Conservation (phyloP, 176 grass and related monocot species). For the Triticum monococcum region DNA sequence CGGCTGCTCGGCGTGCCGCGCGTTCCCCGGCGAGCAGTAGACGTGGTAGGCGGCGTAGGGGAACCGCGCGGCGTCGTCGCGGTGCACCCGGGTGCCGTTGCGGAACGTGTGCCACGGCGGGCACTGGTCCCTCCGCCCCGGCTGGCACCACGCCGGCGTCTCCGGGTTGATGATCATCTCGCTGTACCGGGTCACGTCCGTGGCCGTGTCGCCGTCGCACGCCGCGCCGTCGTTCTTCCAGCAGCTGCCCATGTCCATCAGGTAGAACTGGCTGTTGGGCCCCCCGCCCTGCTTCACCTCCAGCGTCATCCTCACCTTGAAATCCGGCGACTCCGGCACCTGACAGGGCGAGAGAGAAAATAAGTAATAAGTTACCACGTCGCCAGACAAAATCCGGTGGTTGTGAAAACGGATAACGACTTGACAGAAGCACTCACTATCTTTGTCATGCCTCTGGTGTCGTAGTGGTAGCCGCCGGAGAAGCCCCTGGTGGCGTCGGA, state of each 20-base stretch:
- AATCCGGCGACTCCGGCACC: constrained; percentile 79
- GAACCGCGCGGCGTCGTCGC: constrained; percentile 45
- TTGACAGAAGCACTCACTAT: constrained; percentile 48
- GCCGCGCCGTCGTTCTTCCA: constrained; percentile 83
- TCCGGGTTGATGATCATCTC: constrained; percentile 97
- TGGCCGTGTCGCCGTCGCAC: constrained; percentile 70
- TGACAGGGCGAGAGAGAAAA: background rate
- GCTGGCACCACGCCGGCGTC: constrained; percentile 59
- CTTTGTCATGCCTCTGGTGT: constrained; percentile 92
- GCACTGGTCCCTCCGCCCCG: constrained; percentile 46
- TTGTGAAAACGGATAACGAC: background rate
- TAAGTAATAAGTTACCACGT: no score
- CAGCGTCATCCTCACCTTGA: constrained; percentile 69
- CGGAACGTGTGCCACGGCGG: constrained; percentile 90
- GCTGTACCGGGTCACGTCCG: constrained; percentile 87
- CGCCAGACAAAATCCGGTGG: no score
- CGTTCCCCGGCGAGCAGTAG: constrained; percentile 92
- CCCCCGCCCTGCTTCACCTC: constrained; percentile 79
- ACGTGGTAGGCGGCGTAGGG: constrained; percentile 85
- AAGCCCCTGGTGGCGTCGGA: constrained; percentile 85
- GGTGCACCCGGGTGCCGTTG: constrained; percentile 74
- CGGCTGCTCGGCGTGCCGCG: constrained; percentile 56
- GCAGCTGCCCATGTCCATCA: constrained; percentile 95
- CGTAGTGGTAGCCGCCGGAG: constrained; percentile 94
- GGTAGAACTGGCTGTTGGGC: constrained; percentile 77